phyloP scores from a whole-genome alignment of 164 flowering plant species.

The Magnolia officinalis region DNA sequence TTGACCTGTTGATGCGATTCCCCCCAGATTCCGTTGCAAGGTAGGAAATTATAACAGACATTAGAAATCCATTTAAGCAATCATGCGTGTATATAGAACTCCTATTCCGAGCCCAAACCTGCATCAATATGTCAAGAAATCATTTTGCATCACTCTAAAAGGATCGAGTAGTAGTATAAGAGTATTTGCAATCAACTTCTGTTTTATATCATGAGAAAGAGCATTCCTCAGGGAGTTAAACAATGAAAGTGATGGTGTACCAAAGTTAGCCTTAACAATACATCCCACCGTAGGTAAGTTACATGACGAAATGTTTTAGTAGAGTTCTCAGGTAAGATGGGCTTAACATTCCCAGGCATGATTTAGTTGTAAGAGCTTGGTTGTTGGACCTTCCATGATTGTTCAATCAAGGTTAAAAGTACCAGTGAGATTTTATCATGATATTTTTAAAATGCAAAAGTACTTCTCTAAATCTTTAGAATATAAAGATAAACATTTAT shows the following conservation, averaged over 20 bases:
- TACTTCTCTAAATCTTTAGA: too few species aligned
- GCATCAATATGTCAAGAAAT: constrained; percentile 10
- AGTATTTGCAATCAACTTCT: background rate
- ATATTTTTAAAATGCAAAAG: too few species aligned
- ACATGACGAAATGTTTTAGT: too few species aligned
- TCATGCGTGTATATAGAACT: constrained; percentile 62
- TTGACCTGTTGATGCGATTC: constrained; percentile 46
- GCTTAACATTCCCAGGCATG: too few species aligned
- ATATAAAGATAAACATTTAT: too few species aligned
- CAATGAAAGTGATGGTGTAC: background rate
- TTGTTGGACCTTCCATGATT: too few species aligned
- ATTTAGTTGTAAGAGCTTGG: too few species aligned
- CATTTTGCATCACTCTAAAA: background rate
- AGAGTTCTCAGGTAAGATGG: too few species aligned
- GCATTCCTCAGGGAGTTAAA: background rate
- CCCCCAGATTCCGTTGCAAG: constrained; percentile 52
- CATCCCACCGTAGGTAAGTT: too few species aligned
- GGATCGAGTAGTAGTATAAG: background rate
- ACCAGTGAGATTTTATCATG: too few species aligned
- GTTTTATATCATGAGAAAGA: background rate
- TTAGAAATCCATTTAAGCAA: constrained; percentile 78
- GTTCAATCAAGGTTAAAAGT: too few species aligned
- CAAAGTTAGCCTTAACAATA: too few species aligned
- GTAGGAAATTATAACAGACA: constrained; percentile 63
- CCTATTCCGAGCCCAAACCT: constrained; percentile 95